Evolutionary conservation across 1,284 basidiomycete genomes (phyloP).

Genomic region (Leccinum pachyderme): DNA sequence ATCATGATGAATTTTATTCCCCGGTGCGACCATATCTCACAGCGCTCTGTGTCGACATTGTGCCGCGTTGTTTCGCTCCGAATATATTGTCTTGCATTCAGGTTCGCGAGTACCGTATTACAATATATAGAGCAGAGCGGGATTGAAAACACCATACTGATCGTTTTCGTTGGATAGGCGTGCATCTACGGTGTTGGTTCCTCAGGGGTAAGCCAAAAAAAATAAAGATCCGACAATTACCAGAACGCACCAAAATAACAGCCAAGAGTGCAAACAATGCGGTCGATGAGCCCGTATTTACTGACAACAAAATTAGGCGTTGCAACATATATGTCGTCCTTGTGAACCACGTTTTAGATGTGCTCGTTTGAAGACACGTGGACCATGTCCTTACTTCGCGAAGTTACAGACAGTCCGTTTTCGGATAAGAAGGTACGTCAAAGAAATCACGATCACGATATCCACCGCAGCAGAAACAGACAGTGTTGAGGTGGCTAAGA

Average conservation of each 20-base stretch:
- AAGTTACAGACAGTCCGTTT: not conserved
- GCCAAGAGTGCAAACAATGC: slow-evolving; percentile 11
- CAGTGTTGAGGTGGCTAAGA: not conserved
- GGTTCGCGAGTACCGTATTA: slow-evolving; percentile 8
- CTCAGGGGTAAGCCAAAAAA: not conserved
- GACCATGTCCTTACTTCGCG: not conserved
- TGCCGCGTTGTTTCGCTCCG: not conserved
- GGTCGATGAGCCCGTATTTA: slow-evolving; percentile 15
- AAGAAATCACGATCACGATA: slow-evolving; percentile 6
- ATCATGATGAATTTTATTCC: not conserved
- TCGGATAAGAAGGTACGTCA: slow-evolving; percentile 8
- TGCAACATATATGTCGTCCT: slow-evolving; percentile 11
- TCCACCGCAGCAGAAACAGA: slow-evolving; percentile 3
- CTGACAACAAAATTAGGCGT: slow-evolving; percentile 10
- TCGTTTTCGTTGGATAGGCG: not conserved
- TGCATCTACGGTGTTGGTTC: not conserved
- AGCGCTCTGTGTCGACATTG: not conserved
- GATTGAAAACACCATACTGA: not conserved
- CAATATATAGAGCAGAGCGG: slow-evolving; percentile 17
- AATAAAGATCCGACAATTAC: not conserved
- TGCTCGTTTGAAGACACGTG: not conserved
- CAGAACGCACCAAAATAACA: slow-evolving; percentile 9
- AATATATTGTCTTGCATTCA: slow-evolving; percentile 10
- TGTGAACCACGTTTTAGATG: not conserved
- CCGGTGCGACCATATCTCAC: not conserved